Conservation (phyloP, 2,329 filamentous ascomycete genomes). For the Trichoderma sp. region DNA sequence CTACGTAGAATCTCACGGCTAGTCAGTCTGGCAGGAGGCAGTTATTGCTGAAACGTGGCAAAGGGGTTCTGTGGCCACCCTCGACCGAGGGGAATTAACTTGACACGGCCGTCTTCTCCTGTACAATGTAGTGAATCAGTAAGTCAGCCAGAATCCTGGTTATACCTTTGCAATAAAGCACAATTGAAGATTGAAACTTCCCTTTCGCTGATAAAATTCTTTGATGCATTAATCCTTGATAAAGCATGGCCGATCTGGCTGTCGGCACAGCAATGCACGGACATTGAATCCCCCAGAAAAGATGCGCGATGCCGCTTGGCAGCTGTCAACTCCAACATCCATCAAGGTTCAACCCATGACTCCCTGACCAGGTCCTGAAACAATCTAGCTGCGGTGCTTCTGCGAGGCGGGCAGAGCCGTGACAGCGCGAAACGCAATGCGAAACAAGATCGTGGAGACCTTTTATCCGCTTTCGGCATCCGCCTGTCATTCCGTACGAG, state of each 20-base stretch:
- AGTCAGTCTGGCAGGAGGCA: not conserved
- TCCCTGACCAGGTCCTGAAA: conserved; percentile 8
- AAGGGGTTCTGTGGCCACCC: not conserved
- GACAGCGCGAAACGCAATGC: conserved; percentile 7
- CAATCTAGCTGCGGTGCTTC: not conserved
- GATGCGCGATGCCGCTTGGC: not conserved
- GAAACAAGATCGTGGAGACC: conserved; percentile 1
- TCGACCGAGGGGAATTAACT: not conserved
- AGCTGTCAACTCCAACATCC: not conserved
- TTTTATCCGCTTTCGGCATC: not conserved
- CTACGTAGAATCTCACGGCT: not conserved
- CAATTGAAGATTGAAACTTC: not conserved
- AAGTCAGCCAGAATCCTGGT: not conserved
- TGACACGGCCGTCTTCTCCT: not conserved
- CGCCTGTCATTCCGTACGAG: not conserved
- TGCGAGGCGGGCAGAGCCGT: not conserved
- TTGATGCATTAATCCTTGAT: not conserved
- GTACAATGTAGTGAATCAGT: not conserved
- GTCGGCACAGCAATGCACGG: not conserved
- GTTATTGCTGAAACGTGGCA: conserved; percentile 27
- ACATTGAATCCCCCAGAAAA: not conserved
- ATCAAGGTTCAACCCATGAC: not conserved
- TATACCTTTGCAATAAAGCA: not conserved
- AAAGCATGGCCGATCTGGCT: not conserved
- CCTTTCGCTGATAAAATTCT: not conserved